Percentiles rank a stretch among this genome's conserved stretches.
These are phyloP conservation scores for Tilletia indica DNA, from an alignment of 1,284 basidiomycete species.

Conservation along the genomic window DNA sequence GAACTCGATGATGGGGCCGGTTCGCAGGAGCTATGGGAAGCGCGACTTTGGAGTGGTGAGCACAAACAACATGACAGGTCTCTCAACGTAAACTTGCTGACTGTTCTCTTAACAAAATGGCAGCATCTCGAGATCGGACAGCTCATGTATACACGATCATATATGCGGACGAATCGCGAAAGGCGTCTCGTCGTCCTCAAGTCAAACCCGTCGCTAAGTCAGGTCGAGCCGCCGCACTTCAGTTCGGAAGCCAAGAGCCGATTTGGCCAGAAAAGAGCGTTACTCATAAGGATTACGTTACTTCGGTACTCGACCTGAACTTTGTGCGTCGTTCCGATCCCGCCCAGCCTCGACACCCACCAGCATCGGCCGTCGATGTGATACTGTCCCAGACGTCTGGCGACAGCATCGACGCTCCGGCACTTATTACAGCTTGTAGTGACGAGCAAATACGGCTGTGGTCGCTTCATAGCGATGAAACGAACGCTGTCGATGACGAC, in stretches of 20 bases:
- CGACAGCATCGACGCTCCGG: background rate
- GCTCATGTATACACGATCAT: constrained; percentile 3
- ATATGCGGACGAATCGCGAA: background rate
- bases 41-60: constrained; percentile 16
- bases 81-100: background rate
- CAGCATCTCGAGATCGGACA: constrained; percentile 13
- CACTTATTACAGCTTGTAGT: constrained; percentile 24
- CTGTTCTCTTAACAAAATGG: constrained; percentile 20
- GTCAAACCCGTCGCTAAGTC: background rate
- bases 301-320: constrained; percentile 1
- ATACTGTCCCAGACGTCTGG: constrained; percentile 21
- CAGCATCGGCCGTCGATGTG: constrained; percentile 26
- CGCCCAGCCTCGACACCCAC: background rate
- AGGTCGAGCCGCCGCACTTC: background rate
- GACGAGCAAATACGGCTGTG: constrained; percentile 32
- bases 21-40: constrained; percentile 10
- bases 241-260: constrained; percentile 2
- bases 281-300: background rate
- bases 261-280: background rate
- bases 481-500: background rate
- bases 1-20: constrained; percentile 25
- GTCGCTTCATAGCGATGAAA: background rate
- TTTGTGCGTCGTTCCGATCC: background rate
- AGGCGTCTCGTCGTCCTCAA: background rate
- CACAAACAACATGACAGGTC: constrained; percentile 2